phyloP scores from a whole-genome alignment of 192 early-diverging fungal genomes.

The Borealophlyctis nickersoniae region DNA sequence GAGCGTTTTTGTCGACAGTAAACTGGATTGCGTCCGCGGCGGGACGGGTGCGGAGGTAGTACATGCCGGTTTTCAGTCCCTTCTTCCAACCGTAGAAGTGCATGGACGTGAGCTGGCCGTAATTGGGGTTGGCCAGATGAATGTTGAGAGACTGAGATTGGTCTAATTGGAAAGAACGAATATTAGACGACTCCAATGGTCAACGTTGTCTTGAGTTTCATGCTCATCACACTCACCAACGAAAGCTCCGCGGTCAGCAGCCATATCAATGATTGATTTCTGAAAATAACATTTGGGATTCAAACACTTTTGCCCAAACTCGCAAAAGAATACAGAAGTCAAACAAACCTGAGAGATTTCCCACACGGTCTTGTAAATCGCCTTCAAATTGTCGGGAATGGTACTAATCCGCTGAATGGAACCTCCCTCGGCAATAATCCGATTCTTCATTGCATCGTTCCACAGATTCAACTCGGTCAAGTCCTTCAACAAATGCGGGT shows the following conservation, averaged over 20 bases:
- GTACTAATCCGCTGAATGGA: slow-evolving; percentile 73
- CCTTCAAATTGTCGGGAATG: slow-evolving; percentile 86
- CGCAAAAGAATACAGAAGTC: too few species aligned
- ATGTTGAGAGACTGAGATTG: slow-evolving; percentile 96
- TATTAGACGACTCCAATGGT: too few species aligned
- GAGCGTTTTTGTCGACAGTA: slow-evolving; percentile 78
- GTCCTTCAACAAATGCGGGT: slow-evolving; percentile 93
- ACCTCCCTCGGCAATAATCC: slow-evolving; percentile 88
- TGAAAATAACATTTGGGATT: slow-evolving; percentile 17
- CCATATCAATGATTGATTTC: slow-evolving; percentile 91
- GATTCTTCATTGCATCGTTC: slow-evolving; percentile 92
- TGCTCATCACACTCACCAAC: slow-evolving; percentile 65
- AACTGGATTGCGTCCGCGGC: slow-evolving; percentile 98
- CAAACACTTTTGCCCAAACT: neutral
- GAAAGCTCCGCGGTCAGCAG: slow-evolving; percentile 93
- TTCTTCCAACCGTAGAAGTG: slow-evolving; percentile 98
- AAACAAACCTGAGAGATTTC: slow-evolving; percentile 92
- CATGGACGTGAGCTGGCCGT: slow-evolving; percentile 93
- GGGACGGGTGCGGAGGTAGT: slow-evolving; percentile 94
- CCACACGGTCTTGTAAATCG: slow-evolving; percentile 97
- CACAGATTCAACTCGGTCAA: slow-evolving; percentile 89
- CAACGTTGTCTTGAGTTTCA: too few species aligned
- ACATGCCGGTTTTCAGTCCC: slow-evolving; percentile 99
- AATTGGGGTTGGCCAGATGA: slow-evolving; percentile 90
- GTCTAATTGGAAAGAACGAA: slow-evolving; percentile 50